These are phyloP conservation scores for Pichia sp. DNA, from an alignment of 1,139 yeast genomes.

Conservation along the genomic window DNA sequence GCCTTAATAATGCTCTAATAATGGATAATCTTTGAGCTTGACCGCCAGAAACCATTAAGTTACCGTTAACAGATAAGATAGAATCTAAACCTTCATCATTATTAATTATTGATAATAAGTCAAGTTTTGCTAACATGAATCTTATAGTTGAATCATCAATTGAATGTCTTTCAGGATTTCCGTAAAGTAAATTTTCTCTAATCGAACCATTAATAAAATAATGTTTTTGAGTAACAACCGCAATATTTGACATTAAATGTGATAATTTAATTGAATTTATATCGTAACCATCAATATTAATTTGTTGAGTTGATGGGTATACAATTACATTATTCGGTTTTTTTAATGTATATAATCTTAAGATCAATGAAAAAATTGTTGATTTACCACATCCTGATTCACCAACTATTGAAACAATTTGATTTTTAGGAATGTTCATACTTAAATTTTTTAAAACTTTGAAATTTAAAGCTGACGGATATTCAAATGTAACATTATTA, in stretches of 20 bases:
- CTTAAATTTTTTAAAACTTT: constrained; percentile 35
- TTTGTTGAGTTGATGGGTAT: constrained; percentile 20
- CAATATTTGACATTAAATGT: constrained; percentile 47
- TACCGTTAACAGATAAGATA: constrained; percentile 42
- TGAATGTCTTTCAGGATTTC: constrained; percentile 31
- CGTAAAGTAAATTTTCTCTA: constrained; percentile 60
- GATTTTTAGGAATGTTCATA: constrained; percentile 39
- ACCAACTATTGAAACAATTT: constrained; percentile 61
- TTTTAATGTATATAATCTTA: constrained; percentile 39
- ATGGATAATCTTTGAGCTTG: constrained; percentile 73
- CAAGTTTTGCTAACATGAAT: constrained; percentile 25
- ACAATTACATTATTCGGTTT: too few relatives aligned
- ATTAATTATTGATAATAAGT: constrained; percentile 45
- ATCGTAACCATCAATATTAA: constrained; percentile 35
- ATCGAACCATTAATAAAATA: constrained; percentile 62
- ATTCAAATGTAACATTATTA: constrained; percentile 42
- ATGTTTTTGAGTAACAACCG: constrained; percentile 66
- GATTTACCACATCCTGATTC: constrained; percentile 81
- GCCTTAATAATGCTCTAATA: constrained; percentile 63
- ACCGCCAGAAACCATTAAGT: constrained; percentile 63
- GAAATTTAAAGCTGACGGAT: constrained; percentile 30
- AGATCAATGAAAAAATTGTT: constrained; percentile 49
- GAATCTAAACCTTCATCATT: constrained; percentile 54
- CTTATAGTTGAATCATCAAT: neutral
- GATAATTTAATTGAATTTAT: constrained; percentile 40